Evolutionary conservation across 106 monocot species (phyloP), one percentile per base, ranked within the genome.

Genomic region (Dioscorea alata): DNA sequence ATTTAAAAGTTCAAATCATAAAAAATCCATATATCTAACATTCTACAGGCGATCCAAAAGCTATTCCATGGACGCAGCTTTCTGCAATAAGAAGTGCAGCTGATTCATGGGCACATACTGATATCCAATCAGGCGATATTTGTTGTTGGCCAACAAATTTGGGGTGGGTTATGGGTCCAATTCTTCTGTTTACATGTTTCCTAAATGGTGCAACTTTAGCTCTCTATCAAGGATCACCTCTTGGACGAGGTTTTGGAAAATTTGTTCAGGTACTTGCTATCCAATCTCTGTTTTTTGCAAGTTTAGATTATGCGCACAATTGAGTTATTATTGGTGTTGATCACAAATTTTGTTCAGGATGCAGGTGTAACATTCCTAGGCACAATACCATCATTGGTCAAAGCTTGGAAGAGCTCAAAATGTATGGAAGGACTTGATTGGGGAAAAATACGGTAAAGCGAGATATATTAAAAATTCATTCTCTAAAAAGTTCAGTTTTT

Each of bases 101-200:
- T 66, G 96, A 96, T 73, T 72, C 86, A 48, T 95, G 88, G 90
- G 91, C 95, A n/a, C 95, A 91, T 73, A 58, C 69, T 65, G 86
- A 96, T 80, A 21, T 74, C 31, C 83, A 77, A 64, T 53, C 69
- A 57, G 80, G 78, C 76, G 95, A 96, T 82, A 67, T 82, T 60
- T 68, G 18, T 65, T 96, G 91, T 66, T 96, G 95, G 95, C 95
- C 91, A 31, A 96, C 91, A 63, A 91, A 88, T 82, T 74, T 96
- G 72, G 88, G 95, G 23, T 96, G 91, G 95, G 88, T 91, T 13
- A 82, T 91, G 91, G 95, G 91, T 48, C 84, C 95, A 24, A 79
- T 79, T 66, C 8, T 88, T 16, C 23, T 95, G 33, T 91, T 81
- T 71, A 84, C 91, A 22, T 83, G 81, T 58, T 91, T 91, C 73